Percentiles rank a stretch among this genome's conserved stretches.
Evolutionary conservation across 164 flowering plant species (phyloP).

Genomic region (Stephania cephalantha): DNA sequence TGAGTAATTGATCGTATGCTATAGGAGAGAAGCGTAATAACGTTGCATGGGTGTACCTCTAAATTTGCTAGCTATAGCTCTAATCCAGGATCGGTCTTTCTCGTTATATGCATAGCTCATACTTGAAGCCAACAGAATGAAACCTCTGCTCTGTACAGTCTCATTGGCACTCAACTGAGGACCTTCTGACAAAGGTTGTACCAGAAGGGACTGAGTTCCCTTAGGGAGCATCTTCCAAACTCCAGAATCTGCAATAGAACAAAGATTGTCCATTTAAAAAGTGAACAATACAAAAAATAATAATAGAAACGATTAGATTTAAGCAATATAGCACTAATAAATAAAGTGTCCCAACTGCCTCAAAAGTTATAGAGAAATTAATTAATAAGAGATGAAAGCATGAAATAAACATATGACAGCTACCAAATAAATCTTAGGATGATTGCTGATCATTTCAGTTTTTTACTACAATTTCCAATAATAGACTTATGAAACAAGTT

Average conservation of each 20-base stretch:
- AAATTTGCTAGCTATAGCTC: slow-evolving; percentile 59
- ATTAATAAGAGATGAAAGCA: too few relatives aligned
- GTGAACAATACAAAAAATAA: background rate
- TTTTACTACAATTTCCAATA: too few relatives aligned
- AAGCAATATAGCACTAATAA: background rate
- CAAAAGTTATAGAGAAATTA: too few relatives aligned
- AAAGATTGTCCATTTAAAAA: slow-evolving; percentile 1
- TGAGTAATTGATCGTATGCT: background rate
- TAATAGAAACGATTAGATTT: background rate
- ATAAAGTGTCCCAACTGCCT: background rate
- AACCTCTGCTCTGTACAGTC: slow-evolving; percentile 31
- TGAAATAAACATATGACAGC: background rate
- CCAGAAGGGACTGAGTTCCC: slow-evolving; percentile 55
- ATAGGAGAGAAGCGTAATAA: background rate
- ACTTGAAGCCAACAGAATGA: slow-evolving; percentile 63
- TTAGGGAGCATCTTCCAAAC: slow-evolving; percentile 51
- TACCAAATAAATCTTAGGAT: too few relatives aligned
- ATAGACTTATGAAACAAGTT: background rate
- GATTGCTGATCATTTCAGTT: background rate
- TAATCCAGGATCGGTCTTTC: slow-evolving; percentile 70
- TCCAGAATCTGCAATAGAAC: slow-evolving; percentile 38
- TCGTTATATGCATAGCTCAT: slow-evolving; percentile 51
- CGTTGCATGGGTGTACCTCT: slow-evolving; percentile 20
- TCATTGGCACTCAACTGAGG: slow-evolving; percentile 15
- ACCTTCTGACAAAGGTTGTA: slow-evolving; percentile 46